Evolutionary conservation across 768 basidiomycete genomes (phyloP).

Genomic region (Amanita subjunquillea): DNA sequence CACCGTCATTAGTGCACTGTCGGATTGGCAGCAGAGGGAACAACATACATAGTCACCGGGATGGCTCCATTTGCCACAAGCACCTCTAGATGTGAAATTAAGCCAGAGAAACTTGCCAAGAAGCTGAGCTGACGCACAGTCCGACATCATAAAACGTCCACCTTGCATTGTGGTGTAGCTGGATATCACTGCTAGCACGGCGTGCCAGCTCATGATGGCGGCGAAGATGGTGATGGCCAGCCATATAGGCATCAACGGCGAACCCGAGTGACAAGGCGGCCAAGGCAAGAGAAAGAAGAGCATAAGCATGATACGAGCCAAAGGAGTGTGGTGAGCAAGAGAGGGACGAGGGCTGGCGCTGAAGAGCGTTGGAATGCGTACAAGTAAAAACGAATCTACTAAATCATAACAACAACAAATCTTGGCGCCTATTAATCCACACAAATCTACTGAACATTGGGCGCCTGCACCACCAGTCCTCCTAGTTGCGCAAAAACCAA

Average conservation of each 20-base stretch:
- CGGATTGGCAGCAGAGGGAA: neutral
- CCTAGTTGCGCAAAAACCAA: slow-evolving; percentile 1
- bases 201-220: slow-evolving; percentile 40
- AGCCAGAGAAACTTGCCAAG: neutral
- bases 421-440: too few relatives aligned
- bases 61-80: slow-evolving; percentile 35
- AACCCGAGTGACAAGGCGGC: slow-evolving; percentile 24
- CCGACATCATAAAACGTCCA: slow-evolving; percentile 52
- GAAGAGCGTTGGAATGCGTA: too few relatives aligned
- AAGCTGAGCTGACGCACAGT: slow-evolving; percentile 22
- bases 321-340: neutral
- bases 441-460: neutral
- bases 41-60: slow-evolving; percentile 33
- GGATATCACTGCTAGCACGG: slow-evolving; percentile 31
- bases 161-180: slow-evolving; percentile 22
- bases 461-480: neutral
- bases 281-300: slow-evolving; percentile 17
- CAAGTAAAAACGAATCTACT: too few relatives aligned
- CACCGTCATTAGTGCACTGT: neutral
- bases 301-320: slow-evolving; percentile 11
- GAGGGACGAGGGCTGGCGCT: neutral
- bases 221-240: slow-evolving; percentile 21
- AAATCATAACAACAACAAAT: neutral
- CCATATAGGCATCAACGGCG: slow-evolving; percentile 24
- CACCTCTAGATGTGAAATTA: slow-evolving; percentile 29